These are phyloP conservation scores for Phialemonium atrogriseum DNA, from an alignment of 2,329 filamentous ascomycete species.

Conservation along the genomic window DNA sequence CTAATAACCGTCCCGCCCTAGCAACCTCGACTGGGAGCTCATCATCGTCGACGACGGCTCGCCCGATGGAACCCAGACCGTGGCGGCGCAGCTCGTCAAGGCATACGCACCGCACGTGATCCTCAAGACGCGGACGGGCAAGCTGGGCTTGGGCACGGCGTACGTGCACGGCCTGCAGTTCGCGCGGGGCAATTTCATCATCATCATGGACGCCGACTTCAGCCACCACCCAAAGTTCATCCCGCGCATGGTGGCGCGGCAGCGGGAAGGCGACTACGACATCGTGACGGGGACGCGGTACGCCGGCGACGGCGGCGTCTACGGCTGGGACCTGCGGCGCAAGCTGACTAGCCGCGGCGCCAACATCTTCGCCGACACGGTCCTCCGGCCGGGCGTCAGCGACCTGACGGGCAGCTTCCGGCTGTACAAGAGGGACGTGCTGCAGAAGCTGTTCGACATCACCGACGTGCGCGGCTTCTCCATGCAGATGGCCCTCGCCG, in stretches of 20 bases:
- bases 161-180: slow-evolving; percentile 94
- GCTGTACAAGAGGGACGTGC: slow-evolving; percentile 82
- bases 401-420: slow-evolving; percentile 93
- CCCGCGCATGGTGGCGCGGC: slow-evolving; percentile 79
- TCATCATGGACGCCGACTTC: slow-evolving; percentile 99
- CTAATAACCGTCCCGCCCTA: slow-evolving; percentile 24
- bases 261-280: slow-evolving; percentile 73
- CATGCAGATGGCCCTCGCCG: slow-evolving; percentile 99
- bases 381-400: slow-evolving; percentile 86
- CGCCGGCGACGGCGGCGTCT: slow-evolving; percentile 81
- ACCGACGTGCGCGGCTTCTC: slow-evolving; percentile 96
- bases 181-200: slow-evolving; percentile 84
- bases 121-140: slow-evolving; percentile 83
- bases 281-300: slow-evolving; percentile 97
- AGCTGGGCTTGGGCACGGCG: slow-evolving; percentile 92
- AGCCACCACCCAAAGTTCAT: slow-evolving; percentile 99
- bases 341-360: slow-evolving; percentile 79
- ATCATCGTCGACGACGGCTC: slow-evolving; percentile 98
- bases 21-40: slow-evolving; percentile 92
- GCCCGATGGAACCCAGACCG: slow-evolving; percentile 86
- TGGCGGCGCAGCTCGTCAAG: slow-evolving; percentile 84
- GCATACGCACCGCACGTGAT: slow-evolving; percentile 73
- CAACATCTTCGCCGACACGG: slow-evolving; percentile 92
- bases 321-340: slow-evolving; percentile 91
- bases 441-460: slow-evolving; percentile 82